A percentile compares a stretch with the other conserved stretches of the same genome.
Evolutionary conservation across 306 rosid genomes (phyloP).

Genomic region (Calophaca sinica): DNA sequence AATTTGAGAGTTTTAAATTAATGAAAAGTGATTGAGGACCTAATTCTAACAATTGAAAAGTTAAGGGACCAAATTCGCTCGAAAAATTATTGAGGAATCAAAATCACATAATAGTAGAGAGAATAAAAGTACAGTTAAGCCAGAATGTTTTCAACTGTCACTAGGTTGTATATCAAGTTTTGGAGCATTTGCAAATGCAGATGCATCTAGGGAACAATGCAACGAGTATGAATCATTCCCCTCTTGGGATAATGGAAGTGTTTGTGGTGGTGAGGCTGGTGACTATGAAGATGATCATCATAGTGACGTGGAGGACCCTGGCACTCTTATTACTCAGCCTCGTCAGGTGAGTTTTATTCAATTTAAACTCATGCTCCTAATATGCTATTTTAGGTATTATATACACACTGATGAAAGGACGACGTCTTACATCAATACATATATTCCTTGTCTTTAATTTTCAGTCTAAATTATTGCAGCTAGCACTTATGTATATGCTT

Average conservation of each 20-base stretch:
- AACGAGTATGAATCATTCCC: slow-evolving; percentile 61
- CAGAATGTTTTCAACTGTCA: slow-evolving; percentile 14
- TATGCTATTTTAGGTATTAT: not conserved
- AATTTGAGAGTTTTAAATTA: not conserved
- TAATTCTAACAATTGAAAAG: not conserved
- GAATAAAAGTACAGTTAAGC: not conserved
- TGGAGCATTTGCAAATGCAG: slow-evolving; percentile 61
- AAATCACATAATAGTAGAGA: not conserved
- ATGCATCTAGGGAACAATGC: slow-evolving; percentile 59
- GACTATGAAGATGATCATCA: slow-evolving; percentile 62
- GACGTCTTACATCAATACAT: not conserved
- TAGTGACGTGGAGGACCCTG: slow-evolving; percentile 74
- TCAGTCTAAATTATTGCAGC: slow-evolving; percentile 19
- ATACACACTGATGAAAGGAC: slow-evolving; percentile 4
- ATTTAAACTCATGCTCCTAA: slow-evolving; percentile 9
- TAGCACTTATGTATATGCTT: slow-evolving; percentile 43
- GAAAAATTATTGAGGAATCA: not conserved
- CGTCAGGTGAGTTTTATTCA: slow-evolving; percentile 75
- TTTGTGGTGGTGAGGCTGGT: slow-evolving; percentile 62
- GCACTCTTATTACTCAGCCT: slow-evolving; percentile 82
- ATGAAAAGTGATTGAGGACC: not conserved
- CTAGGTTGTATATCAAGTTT: not conserved
- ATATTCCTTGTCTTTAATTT: slow-evolving; percentile 18
- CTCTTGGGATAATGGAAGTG: slow-evolving; percentile 72
- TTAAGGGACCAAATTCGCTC: not conserved